Base-by-base conservation (phyloP, 176 grass and related monocot genomes). In the Ananas comosus region DNA sequence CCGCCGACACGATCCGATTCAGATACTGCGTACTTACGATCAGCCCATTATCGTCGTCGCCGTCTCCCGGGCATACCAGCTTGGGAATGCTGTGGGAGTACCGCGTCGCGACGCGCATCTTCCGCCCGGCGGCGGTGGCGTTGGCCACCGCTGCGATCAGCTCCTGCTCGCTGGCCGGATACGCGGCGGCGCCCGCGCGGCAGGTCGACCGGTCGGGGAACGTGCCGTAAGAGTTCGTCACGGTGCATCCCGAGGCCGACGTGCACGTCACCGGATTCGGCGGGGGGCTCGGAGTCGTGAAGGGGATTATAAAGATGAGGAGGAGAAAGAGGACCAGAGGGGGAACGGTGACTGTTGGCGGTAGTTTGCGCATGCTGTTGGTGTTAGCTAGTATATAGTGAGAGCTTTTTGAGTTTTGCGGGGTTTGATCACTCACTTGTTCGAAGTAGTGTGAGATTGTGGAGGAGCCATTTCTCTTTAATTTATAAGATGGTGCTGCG, bases 21-120 rank as follows among this genome's bases (percentile, higher is more conserved):
- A 87, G 81, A 11, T 18, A 14, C 67, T 54, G 11, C 11, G 89
- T 88, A 72, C 85, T 88, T 23, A 91, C 54, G 63, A 78, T 18
- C 54, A 88, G 50, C 18, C 89, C 89, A 0, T 12, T 11, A 56
- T 73, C 76, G 6, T 69, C 89, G 0, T 8, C 13, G 64, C 66
- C 76, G 3, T 69, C 82, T 3, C 71, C 85, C 4, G 85, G 85
- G 51, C 82, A 91, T 2, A 79, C 50, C n/a, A 91, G 78, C 72
- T 85, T 87, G 7, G 88, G 82, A 68, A 88, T 79, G 69, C 85
- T 88, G 81, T 91, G 88, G 11, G 75, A 71, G 79, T 59, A 85
- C 5, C 71, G 50, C 9, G 81, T 91, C 3, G 67, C 72, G 29
- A 73, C 88, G 69, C 88, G 87, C 88, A 83, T 85, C 79, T 59